phyloP scores from a whole-genome alignment of 305 asterid genomes.

The Coffea humblotiana region DNA sequence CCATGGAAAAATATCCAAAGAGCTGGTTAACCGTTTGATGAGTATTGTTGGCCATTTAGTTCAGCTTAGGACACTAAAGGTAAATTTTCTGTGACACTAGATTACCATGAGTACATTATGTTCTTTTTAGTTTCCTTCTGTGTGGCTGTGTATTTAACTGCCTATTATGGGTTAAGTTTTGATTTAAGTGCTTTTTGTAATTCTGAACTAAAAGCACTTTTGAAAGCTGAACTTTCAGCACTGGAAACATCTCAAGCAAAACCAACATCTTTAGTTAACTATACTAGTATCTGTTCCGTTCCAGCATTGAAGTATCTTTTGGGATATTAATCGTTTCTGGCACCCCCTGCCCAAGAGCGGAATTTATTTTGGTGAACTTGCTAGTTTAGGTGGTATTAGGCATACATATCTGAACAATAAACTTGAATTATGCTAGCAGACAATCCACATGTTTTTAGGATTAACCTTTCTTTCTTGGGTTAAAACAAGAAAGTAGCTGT shows the following conservation, averaged over 20 bases:
- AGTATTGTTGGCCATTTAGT: conserved; percentile 92
- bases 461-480: not conserved
- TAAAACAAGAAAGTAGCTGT: not conserved
- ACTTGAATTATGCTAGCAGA: no score
- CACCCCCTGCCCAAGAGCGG: not conserved
- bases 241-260: not conserved
- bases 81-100: conserved; percentile 33
- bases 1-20: conserved; percentile 83
- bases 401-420: not conserved
- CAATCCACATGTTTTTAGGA: not conserved
- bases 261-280: not conserved
- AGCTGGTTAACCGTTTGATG: conserved; percentile 79
- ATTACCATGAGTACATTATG: not conserved
- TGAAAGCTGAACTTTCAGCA: not conserved
- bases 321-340: not conserved
- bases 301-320: not conserved
- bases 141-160: not conserved
- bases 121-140: not conserved
- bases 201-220: not conserved
- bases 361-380: not conserved
- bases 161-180: not conserved
- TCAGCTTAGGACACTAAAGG: conserved; percentile 93
- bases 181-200: not conserved
- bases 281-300: not conserved
- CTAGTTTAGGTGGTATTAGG: not conserved